phyloP scores from a whole-genome alignment of 352 stramenopile genomes.

The Pythium brassicae region DNA sequence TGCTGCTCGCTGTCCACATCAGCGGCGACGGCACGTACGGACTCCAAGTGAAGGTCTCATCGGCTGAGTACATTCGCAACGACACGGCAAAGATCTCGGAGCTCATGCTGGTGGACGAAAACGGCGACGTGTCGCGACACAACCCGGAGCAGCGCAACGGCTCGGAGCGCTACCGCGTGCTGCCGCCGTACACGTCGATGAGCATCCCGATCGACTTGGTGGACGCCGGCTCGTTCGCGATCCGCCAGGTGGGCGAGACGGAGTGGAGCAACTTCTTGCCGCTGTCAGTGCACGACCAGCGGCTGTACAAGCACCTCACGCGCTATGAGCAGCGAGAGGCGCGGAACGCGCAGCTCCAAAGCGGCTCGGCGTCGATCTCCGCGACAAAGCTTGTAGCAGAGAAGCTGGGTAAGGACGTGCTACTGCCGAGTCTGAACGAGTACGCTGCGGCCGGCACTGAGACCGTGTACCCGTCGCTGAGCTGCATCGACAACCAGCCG shows the following conservation, averaged over 20 bases:
- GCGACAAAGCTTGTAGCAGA: constrained; percentile 55
- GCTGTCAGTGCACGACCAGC: constrained; percentile 67
- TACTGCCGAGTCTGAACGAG: constrained; percentile 41
- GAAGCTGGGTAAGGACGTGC: constrained; percentile 61
- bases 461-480: constrained; percentile 61
- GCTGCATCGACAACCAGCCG: constrained; percentile 78
- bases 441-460: constrained; percentile 52
- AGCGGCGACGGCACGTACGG: constrained; percentile 68
- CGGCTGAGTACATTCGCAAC: constrained; percentile 71
- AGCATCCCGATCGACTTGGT: constrained; percentile 76
- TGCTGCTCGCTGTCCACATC: constrained; percentile 67
- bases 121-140: constrained; percentile 36
- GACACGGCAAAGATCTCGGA: constrained; percentile 74
- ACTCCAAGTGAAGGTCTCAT: constrained; percentile 74
- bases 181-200: constrained; percentile 47
- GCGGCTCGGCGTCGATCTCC: constrained; percentile 29
- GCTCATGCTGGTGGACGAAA: constrained; percentile 58
- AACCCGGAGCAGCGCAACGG: constrained; percentile 52
- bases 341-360: constrained; percentile 51
- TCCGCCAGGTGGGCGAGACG: constrained; percentile 79
- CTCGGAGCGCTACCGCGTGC: constrained; percentile 47
- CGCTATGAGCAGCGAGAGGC: constrained; percentile 65
- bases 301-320: constrained; percentile 72
- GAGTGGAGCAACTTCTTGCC: constrained; percentile 80
- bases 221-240: constrained; percentile 64